These are phyloP conservation scores for Citrullus mucosospermus DNA, from an alignment of 306 rosid species.

Conservation along the genomic window DNA sequence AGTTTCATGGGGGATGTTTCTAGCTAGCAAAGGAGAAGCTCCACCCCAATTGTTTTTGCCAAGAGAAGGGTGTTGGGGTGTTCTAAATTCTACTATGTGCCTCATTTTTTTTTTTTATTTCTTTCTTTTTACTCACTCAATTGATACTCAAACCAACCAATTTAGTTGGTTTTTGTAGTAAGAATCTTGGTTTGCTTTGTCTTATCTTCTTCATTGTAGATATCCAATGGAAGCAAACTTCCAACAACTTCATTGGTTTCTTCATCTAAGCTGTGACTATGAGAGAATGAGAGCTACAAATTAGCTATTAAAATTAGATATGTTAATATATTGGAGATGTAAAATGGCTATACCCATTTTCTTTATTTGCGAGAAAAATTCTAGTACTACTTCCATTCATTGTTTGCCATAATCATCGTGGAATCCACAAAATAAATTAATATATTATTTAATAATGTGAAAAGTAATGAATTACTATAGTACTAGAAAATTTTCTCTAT, in stretches of 20 bases:
- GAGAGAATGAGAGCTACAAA: background rate
- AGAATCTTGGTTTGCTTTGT: background rate
- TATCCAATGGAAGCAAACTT: background rate
- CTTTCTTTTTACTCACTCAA: background rate
- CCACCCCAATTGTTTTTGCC: constrained; percentile 75
- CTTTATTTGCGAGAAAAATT: too few species aligned
- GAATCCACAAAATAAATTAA: too few species aligned
- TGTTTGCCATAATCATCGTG: too few species aligned
- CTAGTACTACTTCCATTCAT: too few species aligned
- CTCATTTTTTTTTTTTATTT: background rate
- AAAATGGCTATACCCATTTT: background rate
- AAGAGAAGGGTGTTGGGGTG: constrained; percentile 59
- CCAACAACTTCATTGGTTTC: constrained; percentile 16
- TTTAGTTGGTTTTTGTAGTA: background rate
- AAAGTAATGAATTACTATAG: too few species aligned
- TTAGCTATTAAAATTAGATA: background rate
- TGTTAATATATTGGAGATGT: background rate
- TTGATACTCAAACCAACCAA: background rate
- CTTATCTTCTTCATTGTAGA: background rate
- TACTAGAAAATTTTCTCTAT: too few species aligned
- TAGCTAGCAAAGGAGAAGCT: constrained; percentile 68
- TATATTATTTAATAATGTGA: too few species aligned
- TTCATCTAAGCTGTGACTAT: constrained; percentile 1
- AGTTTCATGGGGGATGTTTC: constrained; percentile 50
- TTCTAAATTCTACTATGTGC: constrained; percentile 36